phyloP scores from a whole-genome alignment of 495 filamentous ascomycete genomes.

The Lophiotrema nucula region DNA sequence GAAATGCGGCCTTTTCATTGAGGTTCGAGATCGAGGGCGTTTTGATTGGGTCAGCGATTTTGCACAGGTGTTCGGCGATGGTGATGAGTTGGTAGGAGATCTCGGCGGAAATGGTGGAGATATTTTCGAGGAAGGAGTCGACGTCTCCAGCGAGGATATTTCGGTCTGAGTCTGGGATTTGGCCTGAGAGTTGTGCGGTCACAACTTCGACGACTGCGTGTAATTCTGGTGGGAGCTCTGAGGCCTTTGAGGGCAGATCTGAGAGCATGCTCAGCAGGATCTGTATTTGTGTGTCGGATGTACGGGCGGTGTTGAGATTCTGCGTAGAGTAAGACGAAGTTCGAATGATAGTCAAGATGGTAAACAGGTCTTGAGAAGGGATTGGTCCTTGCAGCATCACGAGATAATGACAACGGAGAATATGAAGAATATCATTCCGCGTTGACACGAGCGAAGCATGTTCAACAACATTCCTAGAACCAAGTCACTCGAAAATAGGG shows the following conservation, averaged over 20 bases:
- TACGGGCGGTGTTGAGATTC: conserved; percentile 25
- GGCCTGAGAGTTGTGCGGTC: conserved; percentile 26
- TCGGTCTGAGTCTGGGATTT: conserved; percentile 28
- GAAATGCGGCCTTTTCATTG: background rate
- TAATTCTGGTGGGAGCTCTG: conserved; percentile 26
- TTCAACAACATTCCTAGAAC: too few relatives aligned
- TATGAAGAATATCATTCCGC: too few relatives aligned
- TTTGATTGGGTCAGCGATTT: conserved; percentile 23
- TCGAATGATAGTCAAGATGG: too few relatives aligned
- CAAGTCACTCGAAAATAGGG: too few relatives aligned
- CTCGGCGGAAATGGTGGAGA: conserved; percentile 7
- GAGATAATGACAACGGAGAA: too few relatives aligned
- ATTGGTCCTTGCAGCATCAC: too few relatives aligned
- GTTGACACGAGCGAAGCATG: too few relatives aligned
- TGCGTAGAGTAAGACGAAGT: too few relatives aligned
- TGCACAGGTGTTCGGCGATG: conserved; percentile 15
- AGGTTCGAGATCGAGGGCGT: background rate
- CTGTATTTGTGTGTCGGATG: conserved; percentile 1
- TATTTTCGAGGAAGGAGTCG: conserved; percentile 32
- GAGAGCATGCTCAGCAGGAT: conserved; percentile 25
- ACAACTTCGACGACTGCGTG: conserved; percentile 37
- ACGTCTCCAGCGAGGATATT: conserved; percentile 35
- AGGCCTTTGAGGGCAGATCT: conserved; percentile 26
- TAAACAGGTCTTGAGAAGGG: background rate
- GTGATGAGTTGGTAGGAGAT: conserved; percentile 18